Conservation (phyloP, 2,329 filamentous ascomycete species). For the Cladosporium sphaerospermum region DNA sequence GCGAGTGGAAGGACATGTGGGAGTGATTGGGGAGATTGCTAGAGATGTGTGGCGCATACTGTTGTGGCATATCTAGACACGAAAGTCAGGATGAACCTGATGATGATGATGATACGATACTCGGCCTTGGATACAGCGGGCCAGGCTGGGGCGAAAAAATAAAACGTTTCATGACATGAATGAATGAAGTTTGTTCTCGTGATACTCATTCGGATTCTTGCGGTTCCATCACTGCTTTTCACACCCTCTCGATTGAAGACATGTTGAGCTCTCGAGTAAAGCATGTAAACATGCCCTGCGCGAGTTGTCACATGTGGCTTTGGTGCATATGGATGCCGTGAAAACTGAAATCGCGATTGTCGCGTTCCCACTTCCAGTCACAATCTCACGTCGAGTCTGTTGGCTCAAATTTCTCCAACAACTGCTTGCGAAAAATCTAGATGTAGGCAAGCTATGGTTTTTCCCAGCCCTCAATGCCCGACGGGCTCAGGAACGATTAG, state of each 20-base stretch:
- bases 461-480: constrained; percentile 82
- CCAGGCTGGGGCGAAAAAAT: not conserved
- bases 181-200: not conserved
- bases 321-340: no score
- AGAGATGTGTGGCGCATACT: not conserved
- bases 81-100: not conserved
- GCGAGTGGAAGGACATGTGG: constrained; percentile 47
- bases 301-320: no score
- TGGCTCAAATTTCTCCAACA: constrained; percentile 1
- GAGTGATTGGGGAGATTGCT: constrained; percentile 30
- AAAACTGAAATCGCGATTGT: no score
- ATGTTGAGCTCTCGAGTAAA: not conserved
- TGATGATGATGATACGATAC: constrained; percentile 2
- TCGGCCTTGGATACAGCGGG: not conserved
- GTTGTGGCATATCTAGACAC: not conserved
- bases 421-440: not conserved
- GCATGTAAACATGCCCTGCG: not conserved
- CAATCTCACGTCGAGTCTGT: not conserved
- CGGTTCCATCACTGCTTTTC: no score
- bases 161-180: not conserved
- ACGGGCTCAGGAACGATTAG: constrained; percentile 84
- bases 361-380: no score
- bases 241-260: not conserved
- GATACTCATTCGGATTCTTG: not conserved
- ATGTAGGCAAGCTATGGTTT: constrained; percentile 64